These are phyloP conservation scores for Blepharisma stoltei DNA, from an alignment of 73 alveolate species.

Conservation along the genomic window DNA sequence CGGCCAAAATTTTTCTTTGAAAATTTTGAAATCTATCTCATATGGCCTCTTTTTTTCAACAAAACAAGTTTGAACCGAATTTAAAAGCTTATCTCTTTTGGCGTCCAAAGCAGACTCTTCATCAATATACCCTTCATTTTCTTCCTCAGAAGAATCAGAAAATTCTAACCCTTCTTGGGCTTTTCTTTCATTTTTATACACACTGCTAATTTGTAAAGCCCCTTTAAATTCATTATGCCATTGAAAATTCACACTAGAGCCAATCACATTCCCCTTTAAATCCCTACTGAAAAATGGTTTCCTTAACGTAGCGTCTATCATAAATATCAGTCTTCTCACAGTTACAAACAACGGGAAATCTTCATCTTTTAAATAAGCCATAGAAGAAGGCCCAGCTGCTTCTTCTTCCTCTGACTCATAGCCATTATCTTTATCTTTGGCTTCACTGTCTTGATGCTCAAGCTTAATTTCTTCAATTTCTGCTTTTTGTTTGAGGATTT, in stretches of 20 bases:
- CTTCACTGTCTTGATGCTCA: slow-evolving; percentile 22
- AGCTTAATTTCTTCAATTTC: background rate
- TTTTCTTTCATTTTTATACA: slow-evolving; percentile 44
- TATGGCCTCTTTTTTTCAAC: slow-evolving; percentile 36
- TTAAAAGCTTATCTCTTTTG: background rate
- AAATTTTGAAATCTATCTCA: slow-evolving; percentile 60
- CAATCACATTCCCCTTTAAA: slow-evolving; percentile 53
- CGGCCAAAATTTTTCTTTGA: slow-evolving; percentile 56
- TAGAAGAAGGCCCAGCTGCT: slow-evolving; percentile 38
- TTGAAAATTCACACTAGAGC: slow-evolving; percentile 51
- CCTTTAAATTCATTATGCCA: slow-evolving; percentile 86
- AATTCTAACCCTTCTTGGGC: slow-evolving; percentile 31
- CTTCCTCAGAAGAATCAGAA: slow-evolving; percentile 34
- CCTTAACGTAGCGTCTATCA: slow-evolving; percentile 72
- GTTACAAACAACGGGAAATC: slow-evolving; percentile 83
- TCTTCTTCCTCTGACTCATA: slow-evolving; percentile 37
- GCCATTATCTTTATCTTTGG: background rate
- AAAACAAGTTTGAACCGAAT: background rate
- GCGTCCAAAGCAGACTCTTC: background rate
- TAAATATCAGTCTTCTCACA: slow-evolving; percentile 63
- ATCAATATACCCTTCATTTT: slow-evolving; percentile 31
- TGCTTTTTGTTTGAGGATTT: slow-evolving; percentile 5
- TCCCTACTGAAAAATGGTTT: slow-evolving; percentile 80
- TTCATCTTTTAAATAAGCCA: slow-evolving; percentile 46
- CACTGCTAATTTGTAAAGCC: slow-evolving; percentile 59